Conservation (phyloP, 2,329 filamentous ascomycete genomes). For the Talaromyces sp. region DNA sequence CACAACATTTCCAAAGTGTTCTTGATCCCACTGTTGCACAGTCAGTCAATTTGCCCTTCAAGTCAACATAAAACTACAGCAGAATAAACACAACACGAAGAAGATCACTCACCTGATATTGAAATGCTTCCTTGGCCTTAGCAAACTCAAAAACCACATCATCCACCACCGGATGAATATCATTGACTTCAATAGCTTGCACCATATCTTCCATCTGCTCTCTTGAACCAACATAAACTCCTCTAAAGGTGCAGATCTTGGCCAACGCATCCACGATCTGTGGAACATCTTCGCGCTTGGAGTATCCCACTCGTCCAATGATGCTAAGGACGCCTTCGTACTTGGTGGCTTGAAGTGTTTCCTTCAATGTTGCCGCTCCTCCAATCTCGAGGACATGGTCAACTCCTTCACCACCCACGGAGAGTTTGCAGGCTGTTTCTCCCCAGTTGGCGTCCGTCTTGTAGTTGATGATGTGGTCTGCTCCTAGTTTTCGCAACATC, state of each 20-base stretch:
- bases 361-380: slow-evolving; percentile 55
- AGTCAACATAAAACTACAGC: background rate
- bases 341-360: slow-evolving; percentile 51
- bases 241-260: slow-evolving; percentile 52
- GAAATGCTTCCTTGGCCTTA: slow-evolving; percentile 5
- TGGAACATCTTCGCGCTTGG: slow-evolving; percentile 44
- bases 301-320: slow-evolving; percentile 55
- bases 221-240: slow-evolving; percentile 53
- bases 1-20: slow-evolving; percentile 53
- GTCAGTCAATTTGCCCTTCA: slow-evolving; percentile 17
- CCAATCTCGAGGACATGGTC: slow-evolving; percentile 64
- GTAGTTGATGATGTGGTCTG: slow-evolving; percentile 58
- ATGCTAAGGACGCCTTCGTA: slow-evolving; percentile 53
- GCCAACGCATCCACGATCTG: slow-evolving; percentile 48
- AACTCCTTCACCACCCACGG: slow-evolving; percentile 50
- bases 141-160: slow-evolving; percentile 32
- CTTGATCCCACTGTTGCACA: slow-evolving; percentile 40
- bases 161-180: slow-evolving; percentile 53
- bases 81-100: background rate
- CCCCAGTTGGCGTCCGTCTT: slow-evolving; percentile 56
- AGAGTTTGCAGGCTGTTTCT: slow-evolving; percentile 48
- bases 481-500: slow-evolving; percentile 52
- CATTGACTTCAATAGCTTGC: slow-evolving; percentile 52
- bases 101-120: slow-evolving; percentile 5
- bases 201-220: slow-evolving; percentile 57